Base-by-base conservation (phyloP, 208 protist species). In the Angomonas ambiguus region DNA sequence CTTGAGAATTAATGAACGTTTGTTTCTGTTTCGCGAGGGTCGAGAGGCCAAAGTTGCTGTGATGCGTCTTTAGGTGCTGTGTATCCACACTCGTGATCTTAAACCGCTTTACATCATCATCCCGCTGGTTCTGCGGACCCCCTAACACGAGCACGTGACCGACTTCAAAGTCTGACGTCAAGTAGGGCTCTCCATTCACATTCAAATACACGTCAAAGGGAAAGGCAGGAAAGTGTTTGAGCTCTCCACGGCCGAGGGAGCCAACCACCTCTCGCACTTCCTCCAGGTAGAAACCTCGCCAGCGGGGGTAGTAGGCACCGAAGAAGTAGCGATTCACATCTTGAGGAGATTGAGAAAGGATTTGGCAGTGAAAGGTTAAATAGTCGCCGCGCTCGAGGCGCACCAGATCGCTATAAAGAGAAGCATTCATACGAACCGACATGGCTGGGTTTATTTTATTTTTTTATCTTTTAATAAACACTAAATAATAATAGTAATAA, bases 261-360 rank as follows among this genome's bases (percentile, higher is more conserved):
- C 83, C 85, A 16, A 93, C 83, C n/a, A 94, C 59, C 10, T 80
- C 74, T 48, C 88, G 85, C 69, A 95, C 79, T 83, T 97, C 92
- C 53, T 97, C 87, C 1, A 97, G 38, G 79, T 95, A 95, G 51
- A 97, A 91, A 32, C 77, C 82, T 32, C 88, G 87, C 87, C 87
- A 97, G 31, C 92, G 87, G 4, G 92, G 92, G 69, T 90, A 94
- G 74, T 95, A 97, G 67, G 76, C 82, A 27, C 92, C 92, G 24
- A 90, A 87, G 72, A 97, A 97, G 72, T 92, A 94, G 2, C 92
- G 88, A 59, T 88, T 69, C 53, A 82, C 79, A 65, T 97, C 92
- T 6, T 65, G 63, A 32, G 69, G 73, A 59, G 78, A 45, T 28
- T 92, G 77, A 0, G 82, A 92, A 42, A 95, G 80, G 63, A 80